Conservation (phyloP, 306 rosid species). For the Quercus aquifolioides region DNA sequence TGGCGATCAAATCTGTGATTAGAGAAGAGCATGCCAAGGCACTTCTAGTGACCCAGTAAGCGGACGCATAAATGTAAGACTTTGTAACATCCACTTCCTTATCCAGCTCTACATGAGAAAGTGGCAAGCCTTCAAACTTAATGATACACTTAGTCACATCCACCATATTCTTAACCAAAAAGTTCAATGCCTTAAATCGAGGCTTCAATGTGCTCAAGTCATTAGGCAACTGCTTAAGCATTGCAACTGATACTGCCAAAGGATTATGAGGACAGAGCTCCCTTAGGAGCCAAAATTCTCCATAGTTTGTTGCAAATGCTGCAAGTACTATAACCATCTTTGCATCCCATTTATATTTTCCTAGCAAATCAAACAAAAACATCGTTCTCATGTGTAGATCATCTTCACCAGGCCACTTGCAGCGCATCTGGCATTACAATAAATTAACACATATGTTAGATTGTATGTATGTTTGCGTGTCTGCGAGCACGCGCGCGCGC, state of each 20-base stretch:
- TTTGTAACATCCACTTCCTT: constrained; percentile 18
- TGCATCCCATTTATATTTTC: constrained; percentile 53
- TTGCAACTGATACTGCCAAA: constrained; percentile 40
- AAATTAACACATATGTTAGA: neutral
- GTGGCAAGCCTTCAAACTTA: constrained; percentile 45
- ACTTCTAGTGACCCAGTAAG: constrained; percentile 60
- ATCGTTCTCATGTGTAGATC: constrained; percentile 41
- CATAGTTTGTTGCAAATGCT: constrained; percentile 53
- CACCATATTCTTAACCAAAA: constrained; percentile 47
- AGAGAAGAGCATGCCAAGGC: constrained; percentile 48
- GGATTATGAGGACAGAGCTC: constrained; percentile 29
- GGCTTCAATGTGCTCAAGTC: constrained; percentile 25
- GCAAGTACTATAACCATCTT: constrained; percentile 59
- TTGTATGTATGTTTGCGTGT: neutral
- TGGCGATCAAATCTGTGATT: constrained; percentile 32
- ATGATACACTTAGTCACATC: constrained; percentile 56
- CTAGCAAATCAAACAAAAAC: constrained; percentile 52
- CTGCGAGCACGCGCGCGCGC: neutral
- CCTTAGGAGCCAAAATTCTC: constrained; percentile 49
- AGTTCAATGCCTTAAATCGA: constrained; percentile 39
- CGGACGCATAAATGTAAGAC: constrained; percentile 39
- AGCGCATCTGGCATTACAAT: constrained; percentile 40
- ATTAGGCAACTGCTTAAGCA: constrained; percentile 42
- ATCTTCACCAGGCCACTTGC: constrained; percentile 36
- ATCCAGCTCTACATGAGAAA: constrained; percentile 29